phyloP scores from a whole-genome alignment of 768 basidiomycete genomes.

The Sistotremastrum suecicum region DNA sequence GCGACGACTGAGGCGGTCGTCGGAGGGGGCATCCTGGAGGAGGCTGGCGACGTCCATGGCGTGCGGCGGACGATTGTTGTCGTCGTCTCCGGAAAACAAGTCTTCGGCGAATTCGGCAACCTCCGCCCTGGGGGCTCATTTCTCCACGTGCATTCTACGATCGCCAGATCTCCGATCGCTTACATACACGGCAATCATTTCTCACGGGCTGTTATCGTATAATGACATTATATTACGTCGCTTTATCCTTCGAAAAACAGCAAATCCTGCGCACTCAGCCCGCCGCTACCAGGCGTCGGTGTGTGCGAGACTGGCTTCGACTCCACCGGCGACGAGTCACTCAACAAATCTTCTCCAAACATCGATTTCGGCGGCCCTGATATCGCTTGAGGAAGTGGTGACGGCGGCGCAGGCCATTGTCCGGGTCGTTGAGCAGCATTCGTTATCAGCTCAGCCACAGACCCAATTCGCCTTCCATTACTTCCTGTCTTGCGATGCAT shows the following conservation, averaged over 20 bases:
- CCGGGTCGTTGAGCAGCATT: constrained; percentile 35
- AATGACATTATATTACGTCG: constrained; percentile 1
- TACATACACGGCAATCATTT: not conserved
- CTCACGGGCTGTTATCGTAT: not conserved
- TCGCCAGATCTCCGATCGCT: not conserved
- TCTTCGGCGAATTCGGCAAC: not conserved
- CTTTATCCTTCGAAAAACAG: constrained; percentile 77
- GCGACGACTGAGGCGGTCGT: too few relatives aligned
- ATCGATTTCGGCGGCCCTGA: constrained; percentile 17
- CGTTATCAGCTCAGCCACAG: constrained; percentile 44
- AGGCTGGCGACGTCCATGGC: constrained; percentile 11
- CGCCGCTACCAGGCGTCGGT: constrained; percentile 24
- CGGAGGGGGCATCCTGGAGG: constrained; percentile 3
- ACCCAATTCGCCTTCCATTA: constrained; percentile 11
- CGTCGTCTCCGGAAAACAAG: constrained; percentile 6
- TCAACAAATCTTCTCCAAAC: constrained; percentile 17
- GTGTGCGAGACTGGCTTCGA: constrained; percentile 8
- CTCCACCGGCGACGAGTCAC: constrained; percentile 3
- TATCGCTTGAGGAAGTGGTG: constrained; percentile 28
- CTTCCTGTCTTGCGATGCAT: not conserved
- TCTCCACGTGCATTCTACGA: not conserved
- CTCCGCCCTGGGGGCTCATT: not conserved
- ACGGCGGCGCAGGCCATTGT: constrained; percentile 32
- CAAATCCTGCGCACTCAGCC: constrained; percentile 69
- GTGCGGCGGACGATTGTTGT: constrained; percentile 11